phyloP scores from a whole-genome alignment of 305 asterid genomes.

The Striga hermonthica region DNA sequence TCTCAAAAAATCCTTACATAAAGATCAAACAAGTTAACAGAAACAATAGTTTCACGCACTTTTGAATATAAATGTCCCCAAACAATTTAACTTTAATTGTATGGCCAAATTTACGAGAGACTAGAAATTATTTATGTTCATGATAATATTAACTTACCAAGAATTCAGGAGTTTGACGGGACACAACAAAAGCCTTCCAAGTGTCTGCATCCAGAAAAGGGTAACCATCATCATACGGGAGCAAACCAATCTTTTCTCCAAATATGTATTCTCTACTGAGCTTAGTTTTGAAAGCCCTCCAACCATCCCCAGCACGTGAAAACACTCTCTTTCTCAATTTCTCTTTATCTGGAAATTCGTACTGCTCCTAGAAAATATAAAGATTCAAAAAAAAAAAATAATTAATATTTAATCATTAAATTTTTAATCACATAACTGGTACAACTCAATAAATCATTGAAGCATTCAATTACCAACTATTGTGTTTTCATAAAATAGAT shows the following conservation, averaged over 20 bases:
- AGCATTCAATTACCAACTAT: neutral
- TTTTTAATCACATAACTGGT: neutral
- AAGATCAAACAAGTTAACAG: no score
- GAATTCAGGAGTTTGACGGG: neutral
- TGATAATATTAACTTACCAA: neutral
- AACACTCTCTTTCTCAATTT: neutral
- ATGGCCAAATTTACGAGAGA: neutral
- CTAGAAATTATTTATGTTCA: neutral
- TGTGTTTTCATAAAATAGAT: neutral
- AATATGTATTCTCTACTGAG: neutral
- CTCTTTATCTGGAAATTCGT: neutral
- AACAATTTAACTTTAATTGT: no score
- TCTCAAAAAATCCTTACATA: no score
- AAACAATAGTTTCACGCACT: no score
- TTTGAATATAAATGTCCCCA: no score
- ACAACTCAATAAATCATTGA: neutral
- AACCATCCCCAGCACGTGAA: neutral
- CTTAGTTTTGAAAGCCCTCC: neutral
- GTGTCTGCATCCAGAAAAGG: neutral
- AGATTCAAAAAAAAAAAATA: neutral
- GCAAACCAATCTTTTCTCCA: neutral
- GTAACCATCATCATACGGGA: neutral
- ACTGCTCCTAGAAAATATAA: neutral
- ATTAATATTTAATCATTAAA: neutral
- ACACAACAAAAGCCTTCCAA: constrained; percentile 1